Conservation (phyloP, 2,329 filamentous ascomycete genomes). For the Fusarium bulbicola region DNA sequence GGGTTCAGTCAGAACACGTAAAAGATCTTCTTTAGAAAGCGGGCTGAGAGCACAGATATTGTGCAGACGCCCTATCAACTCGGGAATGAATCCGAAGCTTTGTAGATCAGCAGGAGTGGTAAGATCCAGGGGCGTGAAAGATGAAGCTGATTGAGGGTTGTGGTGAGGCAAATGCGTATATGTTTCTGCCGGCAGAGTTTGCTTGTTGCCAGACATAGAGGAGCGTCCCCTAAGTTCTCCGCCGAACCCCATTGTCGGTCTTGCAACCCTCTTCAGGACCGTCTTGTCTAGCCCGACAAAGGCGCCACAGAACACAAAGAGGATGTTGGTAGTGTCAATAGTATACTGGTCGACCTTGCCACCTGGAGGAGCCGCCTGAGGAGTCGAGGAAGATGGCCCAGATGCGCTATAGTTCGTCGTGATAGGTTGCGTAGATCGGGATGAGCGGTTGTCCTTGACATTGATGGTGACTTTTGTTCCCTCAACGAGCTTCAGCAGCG, state of each 20-base stretch:
- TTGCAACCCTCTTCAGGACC: constrained; percentile 86
- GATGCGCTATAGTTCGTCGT: constrained; percentile 62
- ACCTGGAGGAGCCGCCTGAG: constrained; percentile 56
- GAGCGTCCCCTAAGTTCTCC: constrained; percentile 75
- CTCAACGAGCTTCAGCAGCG: constrained; percentile 93
- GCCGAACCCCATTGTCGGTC: constrained; percentile 88
- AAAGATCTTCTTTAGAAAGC: constrained; percentile 72
- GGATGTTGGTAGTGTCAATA: constrained; percentile 92
- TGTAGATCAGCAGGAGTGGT: constrained; percentile 81
- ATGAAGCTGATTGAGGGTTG: constrained; percentile 47
- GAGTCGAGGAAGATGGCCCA: constrained; percentile 54
- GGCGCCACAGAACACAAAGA: constrained; percentile 96
- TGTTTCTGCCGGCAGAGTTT: constrained; percentile 72
- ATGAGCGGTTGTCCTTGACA: constrained; percentile 78
- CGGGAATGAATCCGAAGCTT: constrained; percentile 89
- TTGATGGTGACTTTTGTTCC: constrained; percentile 93
- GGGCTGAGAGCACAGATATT: constrained; percentile 87
- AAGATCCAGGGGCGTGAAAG: constrained; percentile 72
- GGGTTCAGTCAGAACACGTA: constrained; percentile 91
- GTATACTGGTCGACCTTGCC: constrained; percentile 71
- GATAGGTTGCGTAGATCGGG: constrained; percentile 61
- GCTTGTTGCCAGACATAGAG: constrained; percentile 57
- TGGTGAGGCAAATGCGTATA: constrained; percentile 68
- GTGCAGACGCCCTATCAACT: constrained; percentile 94
- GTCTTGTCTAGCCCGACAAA: constrained; percentile 93